These are phyloP conservation scores for Xerocomellus amylosporus DNA, from an alignment of 768 basidiomycete species.

Conservation along the genomic window DNA sequence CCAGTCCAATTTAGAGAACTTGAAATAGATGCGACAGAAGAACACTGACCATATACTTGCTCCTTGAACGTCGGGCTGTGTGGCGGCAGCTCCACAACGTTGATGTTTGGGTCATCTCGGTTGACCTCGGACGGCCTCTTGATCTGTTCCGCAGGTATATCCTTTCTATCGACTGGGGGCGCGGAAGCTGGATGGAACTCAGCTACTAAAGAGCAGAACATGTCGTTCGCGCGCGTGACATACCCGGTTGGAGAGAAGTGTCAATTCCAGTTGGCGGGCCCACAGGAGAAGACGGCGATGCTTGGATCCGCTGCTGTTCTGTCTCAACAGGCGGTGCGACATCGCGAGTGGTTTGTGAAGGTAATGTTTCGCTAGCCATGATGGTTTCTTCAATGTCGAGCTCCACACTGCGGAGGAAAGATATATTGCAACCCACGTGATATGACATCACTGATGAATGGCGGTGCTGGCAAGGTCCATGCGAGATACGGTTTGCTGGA, in stretches of 20 bases:
- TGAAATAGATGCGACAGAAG: neutral
- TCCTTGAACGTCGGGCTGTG: conserved; percentile 54
- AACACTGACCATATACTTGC: conserved; percentile 48
- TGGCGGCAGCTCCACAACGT: conserved; percentile 24
- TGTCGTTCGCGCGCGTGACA: neutral
- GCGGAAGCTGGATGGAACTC: conserved; percentile 30
- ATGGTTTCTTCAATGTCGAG: neutral
- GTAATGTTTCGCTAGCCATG: conserved; percentile 5
- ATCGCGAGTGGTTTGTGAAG: neutral
- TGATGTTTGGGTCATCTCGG: conserved; percentile 24
- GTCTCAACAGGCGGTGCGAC: neutral
- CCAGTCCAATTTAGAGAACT: neutral
- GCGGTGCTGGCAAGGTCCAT: too few relatives aligned
- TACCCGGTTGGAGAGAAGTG: conserved; percentile 40
- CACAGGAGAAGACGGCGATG: conserved; percentile 24
- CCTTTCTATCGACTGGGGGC: conserved; percentile 35
- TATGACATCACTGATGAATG: conserved; percentile 20
- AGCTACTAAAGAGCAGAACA: neutral
- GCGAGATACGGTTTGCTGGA: too few relatives aligned
- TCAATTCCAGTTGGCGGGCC: conserved; percentile 27
- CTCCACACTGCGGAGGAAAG: neutral
- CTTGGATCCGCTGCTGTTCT: conserved; percentile 2
- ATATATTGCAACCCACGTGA: conserved; percentile 22
- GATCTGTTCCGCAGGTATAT: conserved; percentile 31
- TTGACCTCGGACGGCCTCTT: conserved; percentile 26